Evolutionary conservation across 169 alveolate genomes (phyloP).

Genomic region (Plasmodium sp.): DNA sequence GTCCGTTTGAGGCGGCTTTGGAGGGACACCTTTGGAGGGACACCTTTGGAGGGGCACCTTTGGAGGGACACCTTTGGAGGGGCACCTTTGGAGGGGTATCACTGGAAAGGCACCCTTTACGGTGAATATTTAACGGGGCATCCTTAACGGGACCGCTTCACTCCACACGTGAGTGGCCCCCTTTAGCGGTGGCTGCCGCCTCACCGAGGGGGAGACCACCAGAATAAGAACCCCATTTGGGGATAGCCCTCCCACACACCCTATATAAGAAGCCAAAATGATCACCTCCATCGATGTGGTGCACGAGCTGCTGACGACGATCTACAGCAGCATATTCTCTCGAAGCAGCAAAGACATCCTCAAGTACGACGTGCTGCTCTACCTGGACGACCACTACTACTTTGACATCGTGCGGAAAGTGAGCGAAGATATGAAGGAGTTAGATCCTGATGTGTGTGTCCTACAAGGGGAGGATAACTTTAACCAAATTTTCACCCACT

Average conservation of each 20-base stretch:
- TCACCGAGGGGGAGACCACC: neutral
- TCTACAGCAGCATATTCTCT: constrained; percentile 27
- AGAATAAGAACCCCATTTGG: neutral
- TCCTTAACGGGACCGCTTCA: neutral
- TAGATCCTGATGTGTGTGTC: neutral
- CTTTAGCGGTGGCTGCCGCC: neutral
- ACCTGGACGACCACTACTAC: constrained; percentile 41
- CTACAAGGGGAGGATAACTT: neutral
- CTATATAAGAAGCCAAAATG: neutral
- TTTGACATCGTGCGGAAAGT: constrained; percentile 16
- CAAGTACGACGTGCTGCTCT: constrained; percentile 46
- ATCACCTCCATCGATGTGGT: constrained; percentile 39
- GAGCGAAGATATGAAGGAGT: constrained; percentile 55
- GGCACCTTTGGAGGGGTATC: neutral
- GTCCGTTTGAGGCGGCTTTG: neutral
- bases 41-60: neutral
- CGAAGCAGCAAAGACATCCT: constrained; percentile 21
- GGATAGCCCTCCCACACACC: neutral
- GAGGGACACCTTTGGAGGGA: too few relatives aligned
- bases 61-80: neutral
- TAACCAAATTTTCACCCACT: constrained; percentile 17
- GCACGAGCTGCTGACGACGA: constrained; percentile 59
- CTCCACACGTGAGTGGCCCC: neutral
- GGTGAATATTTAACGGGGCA: neutral
- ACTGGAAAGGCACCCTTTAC: too few relatives aligned